These are phyloP conservation scores for Musa schizocarpa DNA, from an alignment of 176 grass and related monocot genomes.

Conservation along the genomic window DNA sequence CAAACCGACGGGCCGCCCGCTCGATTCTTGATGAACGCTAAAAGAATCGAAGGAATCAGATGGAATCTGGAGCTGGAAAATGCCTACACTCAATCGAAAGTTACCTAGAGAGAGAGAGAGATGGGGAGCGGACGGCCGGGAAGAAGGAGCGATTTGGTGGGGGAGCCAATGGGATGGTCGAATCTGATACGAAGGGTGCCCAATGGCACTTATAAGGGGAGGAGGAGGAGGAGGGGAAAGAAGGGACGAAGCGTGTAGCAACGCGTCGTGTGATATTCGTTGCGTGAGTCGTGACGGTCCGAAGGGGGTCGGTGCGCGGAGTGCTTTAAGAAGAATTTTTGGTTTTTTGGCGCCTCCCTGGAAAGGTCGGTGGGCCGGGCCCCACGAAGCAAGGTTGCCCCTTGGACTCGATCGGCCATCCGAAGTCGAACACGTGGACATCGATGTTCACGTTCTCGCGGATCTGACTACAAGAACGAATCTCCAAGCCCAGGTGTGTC, in stretches of 20 bases:
- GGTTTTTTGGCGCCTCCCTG: neutral
- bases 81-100: too few species aligned
- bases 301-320: neutral
- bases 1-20: neutral
- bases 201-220: too few species aligned
- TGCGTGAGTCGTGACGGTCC: neutral
- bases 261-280: neutral
- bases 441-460: neutral
- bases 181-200: neutral
- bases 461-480: neutral
- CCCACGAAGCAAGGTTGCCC: neutral
- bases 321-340: neutral
- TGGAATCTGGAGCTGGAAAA: too few species aligned
- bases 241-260: neutral
- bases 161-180: neutral
- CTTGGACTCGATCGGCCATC: neutral
- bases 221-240: too few species aligned
- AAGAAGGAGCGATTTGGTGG: neutral
- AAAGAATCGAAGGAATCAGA: neutral
- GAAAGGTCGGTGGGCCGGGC: neutral
- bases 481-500: neutral
- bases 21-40: neutral
- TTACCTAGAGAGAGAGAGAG: too few species aligned
- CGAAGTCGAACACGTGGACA: neutral
- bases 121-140: neutral